Conservation (phyloP, 441 rosid genomes). For the Populus hybrid region DNA sequence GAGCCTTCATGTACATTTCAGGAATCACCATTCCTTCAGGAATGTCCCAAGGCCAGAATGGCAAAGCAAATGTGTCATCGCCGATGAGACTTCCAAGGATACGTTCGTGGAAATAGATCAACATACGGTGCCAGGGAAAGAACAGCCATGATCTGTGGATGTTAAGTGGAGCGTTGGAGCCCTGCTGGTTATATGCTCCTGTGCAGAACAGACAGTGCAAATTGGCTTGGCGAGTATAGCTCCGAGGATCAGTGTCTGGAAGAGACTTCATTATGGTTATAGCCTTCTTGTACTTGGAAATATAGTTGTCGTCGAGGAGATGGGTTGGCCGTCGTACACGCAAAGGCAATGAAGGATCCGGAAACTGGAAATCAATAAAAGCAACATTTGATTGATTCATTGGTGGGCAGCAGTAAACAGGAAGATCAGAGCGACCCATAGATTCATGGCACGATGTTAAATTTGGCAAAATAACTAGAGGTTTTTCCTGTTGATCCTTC, state of each 20-base stretch:
- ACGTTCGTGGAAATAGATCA: neutral
- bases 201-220: neutral
- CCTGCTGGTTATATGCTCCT: neutral
- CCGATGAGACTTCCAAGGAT: neutral
- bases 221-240: neutral
- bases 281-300: neutral
- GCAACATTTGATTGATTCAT: neutral
- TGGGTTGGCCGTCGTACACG: neutral
- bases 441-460: neutral
- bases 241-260: neutral
- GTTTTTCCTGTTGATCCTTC: neutral
- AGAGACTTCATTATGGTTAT: neutral
- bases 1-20: neutral
- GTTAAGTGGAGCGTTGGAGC: neutral
- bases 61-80: neutral
- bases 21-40: neutral
- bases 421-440: neutral
- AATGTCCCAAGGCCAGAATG: neutral
- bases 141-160: neutral
- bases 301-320: neutral
- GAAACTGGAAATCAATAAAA: neutral
- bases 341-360: neutral
- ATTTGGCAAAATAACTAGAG: neutral
- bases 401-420: neutral
- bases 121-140: neutral